Base-by-base conservation (phyloP, 305 asterid species). In the Andrographis paniculata region DNA sequence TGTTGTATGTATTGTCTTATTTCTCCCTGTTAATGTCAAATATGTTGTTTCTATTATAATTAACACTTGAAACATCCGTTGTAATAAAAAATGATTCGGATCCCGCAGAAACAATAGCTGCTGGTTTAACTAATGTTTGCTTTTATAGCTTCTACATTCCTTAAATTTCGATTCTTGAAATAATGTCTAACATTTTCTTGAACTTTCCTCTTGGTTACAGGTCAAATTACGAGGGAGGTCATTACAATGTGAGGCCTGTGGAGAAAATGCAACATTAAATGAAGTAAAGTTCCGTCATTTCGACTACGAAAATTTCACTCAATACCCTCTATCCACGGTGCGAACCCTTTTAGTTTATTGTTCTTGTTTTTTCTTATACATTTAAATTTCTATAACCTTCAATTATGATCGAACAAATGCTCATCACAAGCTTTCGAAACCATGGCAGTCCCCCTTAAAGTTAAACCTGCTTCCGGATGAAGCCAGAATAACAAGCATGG, bases 211-310 rank as follows among this genome's bases (percentile, higher is more conserved):
- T 20, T 42, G 49, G 28, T 52, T 19, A 17, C 54, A 91, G 96
- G 98, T 91, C 51, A 86, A 82, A 67, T 63, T 91, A 41, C 73
- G 98, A 70, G 98, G 95, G 66, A 84, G 79, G 68, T 76, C 95
- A 20, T 56, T 60, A 62, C 82, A 80, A 13, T 91, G 98, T 51
- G 77, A 74, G 71, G 88, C 84, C 52, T 91, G 98, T 58, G 95
- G 95, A 49, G 95, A 71, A 59, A 51, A 56, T 38, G 42, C 87
- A 38, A 37, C 69, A 49, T 36, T 82, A 62, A 77, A 79, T 6
- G 69, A 67, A 38, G 51, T 75, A 62, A 62, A 62, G 49, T 82
- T 88, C 41, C 20, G 71, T 37, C 13, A 44, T 40, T 66, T 71
- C 12, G 70, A 71, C 65, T 71, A 71, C 30, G 98, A 86, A 70